Percentiles rank a stretch among this genome's conserved stretches.
Evolutionary conservation across 768 basidiomycete genomes (phyloP).

Genomic region (Mrakia gelida): DNA sequence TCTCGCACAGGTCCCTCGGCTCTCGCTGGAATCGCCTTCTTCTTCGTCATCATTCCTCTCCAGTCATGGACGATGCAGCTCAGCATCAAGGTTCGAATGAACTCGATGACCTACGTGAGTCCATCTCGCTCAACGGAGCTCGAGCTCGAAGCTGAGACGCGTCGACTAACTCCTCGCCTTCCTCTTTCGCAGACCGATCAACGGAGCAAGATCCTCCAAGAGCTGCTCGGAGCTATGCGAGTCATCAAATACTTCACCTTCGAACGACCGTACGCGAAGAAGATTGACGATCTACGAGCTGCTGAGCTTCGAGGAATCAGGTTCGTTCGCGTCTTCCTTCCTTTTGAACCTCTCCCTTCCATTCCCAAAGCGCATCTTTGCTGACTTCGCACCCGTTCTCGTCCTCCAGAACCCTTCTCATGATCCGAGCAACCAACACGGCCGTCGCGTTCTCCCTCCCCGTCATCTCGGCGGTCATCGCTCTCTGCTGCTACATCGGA

Average conservation of each 20-base stretch:
- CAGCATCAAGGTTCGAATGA: conserved; percentile 13
- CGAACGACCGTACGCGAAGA: conserved; percentile 62
- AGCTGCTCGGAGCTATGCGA: conserved; percentile 82
- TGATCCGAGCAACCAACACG: conserved; percentile 63
- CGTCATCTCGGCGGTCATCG: conserved; percentile 1
- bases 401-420: conserved; percentile 52
- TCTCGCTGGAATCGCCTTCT: conserved; percentile 40
- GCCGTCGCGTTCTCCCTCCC: conserved; percentile 51
- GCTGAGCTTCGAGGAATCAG: conserved; percentile 47
- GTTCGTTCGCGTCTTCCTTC: too few relatives aligned
- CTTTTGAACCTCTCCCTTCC: too few relatives aligned
- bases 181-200: conserved; percentile 68
- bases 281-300: conserved; percentile 63
- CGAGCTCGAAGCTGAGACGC: too few relatives aligned
- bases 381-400: too few relatives aligned
- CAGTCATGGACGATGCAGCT: conserved; percentile 40
- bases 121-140: not conserved
- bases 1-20: conserved; percentile 41
- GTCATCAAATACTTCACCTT: conserved; percentile 61
- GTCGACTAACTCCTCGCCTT: conserved; percentile 40
- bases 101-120: conserved; percentile 17
- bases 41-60: conserved; percentile 53
- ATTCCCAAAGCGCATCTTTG: too few relatives aligned
- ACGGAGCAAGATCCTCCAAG: conserved; percentile 81
- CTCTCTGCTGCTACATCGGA: conserved; percentile 17